Percentiles rank a stretch among this genome's conserved stretches.
Evolutionary conservation across 352 stramenopile species (phyloP).

Genomic region (Pythium biforme): DNA sequence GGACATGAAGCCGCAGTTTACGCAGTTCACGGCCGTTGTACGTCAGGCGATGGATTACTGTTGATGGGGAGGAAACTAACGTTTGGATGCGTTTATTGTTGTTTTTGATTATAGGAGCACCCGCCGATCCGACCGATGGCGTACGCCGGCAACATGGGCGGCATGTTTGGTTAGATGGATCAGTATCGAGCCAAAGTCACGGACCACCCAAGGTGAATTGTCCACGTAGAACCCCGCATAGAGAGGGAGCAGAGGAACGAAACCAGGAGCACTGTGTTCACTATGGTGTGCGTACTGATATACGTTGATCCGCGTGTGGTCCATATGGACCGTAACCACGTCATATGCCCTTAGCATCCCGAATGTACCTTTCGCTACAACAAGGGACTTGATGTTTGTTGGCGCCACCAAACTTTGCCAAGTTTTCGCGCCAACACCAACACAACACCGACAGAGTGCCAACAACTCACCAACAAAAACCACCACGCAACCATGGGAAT

Average conservation of each 20-base stretch:
- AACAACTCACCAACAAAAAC: not conserved
- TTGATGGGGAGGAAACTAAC: not conserved
- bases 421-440: not conserved
- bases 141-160: constrained; percentile 89
- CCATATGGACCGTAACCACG: constrained; percentile 9
- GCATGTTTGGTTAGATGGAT: constrained; percentile 77
- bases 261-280: not conserved
- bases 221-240: not conserved
- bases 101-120: constrained; percentile 55
- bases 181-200: not conserved
- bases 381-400: constrained; percentile 1
- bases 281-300: too few species aligned
- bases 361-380: not conserved
- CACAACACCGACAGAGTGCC: not conserved
- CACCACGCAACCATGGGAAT: constrained; percentile 91
- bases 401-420: too few species aligned
- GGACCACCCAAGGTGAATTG: not conserved
- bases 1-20: constrained; percentile 95
- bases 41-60: constrained; percentile 6
- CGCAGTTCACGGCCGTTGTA: constrained; percentile 94
- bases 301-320: not conserved
- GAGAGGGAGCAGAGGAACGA: not conserved
- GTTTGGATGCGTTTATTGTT: not conserved
- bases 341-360: constrained; percentile 1
- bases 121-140: constrained; percentile 87